Evolutionary conservation across 2,329 filamentous ascomycete genomes (phyloP).

Genomic region (Fonsecaea multimorphosa): DNA sequence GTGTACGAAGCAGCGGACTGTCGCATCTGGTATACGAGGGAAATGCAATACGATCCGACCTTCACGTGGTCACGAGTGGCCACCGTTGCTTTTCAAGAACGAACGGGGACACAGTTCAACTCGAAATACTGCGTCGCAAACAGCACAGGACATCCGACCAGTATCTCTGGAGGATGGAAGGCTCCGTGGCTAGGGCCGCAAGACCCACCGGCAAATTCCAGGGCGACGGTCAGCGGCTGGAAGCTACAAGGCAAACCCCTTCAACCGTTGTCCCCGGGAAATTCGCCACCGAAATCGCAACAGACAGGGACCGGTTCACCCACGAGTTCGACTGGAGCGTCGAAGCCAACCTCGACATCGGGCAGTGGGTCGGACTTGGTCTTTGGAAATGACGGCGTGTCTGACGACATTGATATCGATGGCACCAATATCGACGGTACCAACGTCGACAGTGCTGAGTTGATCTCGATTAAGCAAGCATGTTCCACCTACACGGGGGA

Average conservation of each 20-base stretch:
- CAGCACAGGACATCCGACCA: constrained; percentile 35
- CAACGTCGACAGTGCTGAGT: constrained; percentile 10
- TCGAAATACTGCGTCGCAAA: constrained; percentile 34
- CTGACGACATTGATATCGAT: constrained; percentile 1
- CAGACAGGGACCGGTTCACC: not conserved
- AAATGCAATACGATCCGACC: constrained; percentile 59
- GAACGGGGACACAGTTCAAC: constrained; percentile 33
- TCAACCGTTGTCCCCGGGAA: constrained; percentile 2
- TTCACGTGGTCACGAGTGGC: constrained; percentile 59
- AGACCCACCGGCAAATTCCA: constrained; percentile 26
- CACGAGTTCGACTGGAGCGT: not conserved
- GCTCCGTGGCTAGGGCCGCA: constrained; percentile 32
- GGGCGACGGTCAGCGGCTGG: constrained; percentile 30
- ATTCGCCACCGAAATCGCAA: not conserved
- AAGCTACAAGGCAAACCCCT: constrained; percentile 28
- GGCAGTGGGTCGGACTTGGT: not conserved
- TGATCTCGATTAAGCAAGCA: constrained; percentile 18
- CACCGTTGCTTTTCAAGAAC: constrained; percentile 46
- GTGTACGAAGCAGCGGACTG: constrained; percentile 67
- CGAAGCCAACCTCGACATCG: constrained; percentile 4
- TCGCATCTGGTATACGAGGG: constrained; percentile 63
- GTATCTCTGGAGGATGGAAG: constrained; percentile 36
- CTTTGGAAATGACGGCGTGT: constrained; percentile 5
- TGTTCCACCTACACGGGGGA: constrained; percentile 24
- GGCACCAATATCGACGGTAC: not conserved